Conservation (phyloP, 345 rosid genomes). For the Citrus glauca region DNA sequence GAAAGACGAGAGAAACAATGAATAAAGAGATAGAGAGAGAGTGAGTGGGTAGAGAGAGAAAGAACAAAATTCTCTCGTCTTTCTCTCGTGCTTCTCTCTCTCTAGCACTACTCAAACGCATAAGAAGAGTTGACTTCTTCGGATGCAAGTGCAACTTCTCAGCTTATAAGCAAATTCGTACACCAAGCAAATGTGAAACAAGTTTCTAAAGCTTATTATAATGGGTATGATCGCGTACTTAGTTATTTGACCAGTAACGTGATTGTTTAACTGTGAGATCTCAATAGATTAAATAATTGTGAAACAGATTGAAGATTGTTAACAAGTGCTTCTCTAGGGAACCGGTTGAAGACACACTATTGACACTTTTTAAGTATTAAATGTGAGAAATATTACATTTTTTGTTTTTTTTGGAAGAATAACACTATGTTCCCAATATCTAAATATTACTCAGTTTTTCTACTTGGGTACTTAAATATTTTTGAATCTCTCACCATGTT, state of each 20-base stretch:
- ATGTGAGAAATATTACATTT: too few species aligned
- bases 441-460: too few species aligned
- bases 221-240: background rate
- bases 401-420: too few species aligned
- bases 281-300: background rate
- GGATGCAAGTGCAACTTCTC: background rate
- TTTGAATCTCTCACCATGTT: too few species aligned
- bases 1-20: too few species aligned
- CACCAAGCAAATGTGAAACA: constrained; percentile 3
- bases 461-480: too few species aligned
- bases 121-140: background rate
- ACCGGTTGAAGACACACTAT: constrained; percentile 22
- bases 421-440: too few species aligned
- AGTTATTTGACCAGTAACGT: background rate
- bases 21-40: too few species aligned
- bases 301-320: constrained; percentile 13
- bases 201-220: background rate
- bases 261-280: background rate
- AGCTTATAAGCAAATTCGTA: constrained; percentile 10
- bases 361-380: constrained; percentile 17
- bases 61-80: too few species aligned
- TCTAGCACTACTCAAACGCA: too few species aligned
- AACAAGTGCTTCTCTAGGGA: constrained; percentile 24
- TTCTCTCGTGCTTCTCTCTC: too few species aligned
- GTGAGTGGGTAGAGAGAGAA: too few species aligned